Percentiles rank a stretch among this genome's conserved stretches.
Evolutionary conservation across 257 asterid genomes (phyloP).

Genomic region (Capsicum rhomboideum): DNA sequence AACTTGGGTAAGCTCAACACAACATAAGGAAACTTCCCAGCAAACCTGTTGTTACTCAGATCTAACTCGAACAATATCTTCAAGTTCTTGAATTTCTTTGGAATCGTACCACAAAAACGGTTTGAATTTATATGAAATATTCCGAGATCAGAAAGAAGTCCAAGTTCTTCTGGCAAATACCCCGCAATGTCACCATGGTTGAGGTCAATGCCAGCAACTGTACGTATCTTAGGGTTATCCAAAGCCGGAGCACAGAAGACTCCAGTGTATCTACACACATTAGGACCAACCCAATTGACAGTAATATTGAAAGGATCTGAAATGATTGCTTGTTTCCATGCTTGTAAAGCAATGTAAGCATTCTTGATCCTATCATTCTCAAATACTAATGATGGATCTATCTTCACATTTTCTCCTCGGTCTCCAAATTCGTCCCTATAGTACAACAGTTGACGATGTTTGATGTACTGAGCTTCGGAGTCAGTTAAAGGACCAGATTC

Average conservation of each 20-base stretch:
- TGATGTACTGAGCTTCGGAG: slow-evolving; percentile 43
- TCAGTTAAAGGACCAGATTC: slow-evolving; percentile 51
- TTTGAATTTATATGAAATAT: slow-evolving; percentile 73
- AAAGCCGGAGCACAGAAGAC: slow-evolving; percentile 68
- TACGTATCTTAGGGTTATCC: slow-evolving; percentile 38
- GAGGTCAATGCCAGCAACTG: slow-evolving; percentile 77
- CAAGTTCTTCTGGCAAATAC: slow-evolving; percentile 75
- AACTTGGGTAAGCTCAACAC: slow-evolving; percentile 56
- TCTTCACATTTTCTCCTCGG: slow-evolving; percentile 60
- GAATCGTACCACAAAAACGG: slow-evolving; percentile 75
- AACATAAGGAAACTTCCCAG: slow-evolving; percentile 82
- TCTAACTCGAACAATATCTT: slow-evolving; percentile 65
- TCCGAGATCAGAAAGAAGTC: slow-evolving; percentile 74
- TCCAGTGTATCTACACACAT: slow-evolving; percentile 62
- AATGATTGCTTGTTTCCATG: slow-evolving; percentile 78
- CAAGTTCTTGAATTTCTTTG: slow-evolving; percentile 42
- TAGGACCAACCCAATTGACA: slow-evolving; percentile 63
- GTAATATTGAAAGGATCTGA: slow-evolving; percentile 75
- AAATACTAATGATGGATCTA: slow-evolving; percentile 59
- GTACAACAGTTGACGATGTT: slow-evolving; percentile 60
- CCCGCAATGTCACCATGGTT: slow-evolving; percentile 95
- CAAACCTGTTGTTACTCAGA: slow-evolving; percentile 79
- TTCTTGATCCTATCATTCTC: slow-evolving; percentile 50
- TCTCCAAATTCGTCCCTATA: slow-evolving; percentile 73
- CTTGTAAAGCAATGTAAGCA: slow-evolving; percentile 84